Conservation (phyloP, 2,329 filamentous ascomycete species). For the Colletotrichum lindemuthianum region DNA sequence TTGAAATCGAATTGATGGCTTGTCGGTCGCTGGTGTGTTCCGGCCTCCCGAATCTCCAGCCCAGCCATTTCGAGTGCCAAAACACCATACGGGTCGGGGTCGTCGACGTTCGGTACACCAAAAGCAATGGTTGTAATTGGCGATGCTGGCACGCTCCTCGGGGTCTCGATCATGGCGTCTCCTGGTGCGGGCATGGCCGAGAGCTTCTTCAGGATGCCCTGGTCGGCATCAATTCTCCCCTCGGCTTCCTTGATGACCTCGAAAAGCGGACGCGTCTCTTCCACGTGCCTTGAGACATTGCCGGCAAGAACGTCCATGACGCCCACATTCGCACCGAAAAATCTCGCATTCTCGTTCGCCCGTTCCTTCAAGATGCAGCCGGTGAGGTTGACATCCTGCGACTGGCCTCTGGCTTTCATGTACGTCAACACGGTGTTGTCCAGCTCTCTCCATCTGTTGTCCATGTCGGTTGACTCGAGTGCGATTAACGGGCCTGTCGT, state of each 20-base stretch:
- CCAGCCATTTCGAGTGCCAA: constrained; percentile 91
- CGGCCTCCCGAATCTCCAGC: constrained; percentile 90
- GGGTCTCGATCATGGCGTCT: constrained; percentile 70
- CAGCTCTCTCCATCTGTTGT: constrained; percentile 62
- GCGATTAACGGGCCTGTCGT: constrained; percentile 78
- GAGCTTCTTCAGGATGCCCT: constrained; percentile 70
- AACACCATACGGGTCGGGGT: constrained; percentile 93
- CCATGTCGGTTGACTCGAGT: constrained; percentile 61
- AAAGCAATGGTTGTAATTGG: constrained; percentile 62
- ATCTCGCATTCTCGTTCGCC: constrained; percentile 68
- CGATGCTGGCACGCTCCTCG: constrained; percentile 44
- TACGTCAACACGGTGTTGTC: constrained; percentile 67
- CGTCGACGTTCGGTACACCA: constrained; percentile 80
- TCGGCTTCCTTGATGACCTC: constrained; percentile 91
- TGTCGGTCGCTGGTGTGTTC: constrained; percentile 75
- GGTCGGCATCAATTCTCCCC: constrained; percentile 80
- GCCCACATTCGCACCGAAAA: constrained; percentile 61
- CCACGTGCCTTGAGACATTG: constrained; percentile 63
- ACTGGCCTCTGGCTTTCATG: constrained; percentile 66
- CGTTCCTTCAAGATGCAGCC: constrained; percentile 68
- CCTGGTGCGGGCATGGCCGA: constrained; percentile 77
- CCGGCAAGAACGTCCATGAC: constrained; percentile 68
- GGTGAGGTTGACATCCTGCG: constrained; percentile 63
- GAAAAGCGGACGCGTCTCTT: constrained; percentile 70
- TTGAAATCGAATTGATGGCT: constrained; percentile 87